phyloP scores from a whole-genome alignment of 208 protist species.

The Strigomonas culicis region DNA sequence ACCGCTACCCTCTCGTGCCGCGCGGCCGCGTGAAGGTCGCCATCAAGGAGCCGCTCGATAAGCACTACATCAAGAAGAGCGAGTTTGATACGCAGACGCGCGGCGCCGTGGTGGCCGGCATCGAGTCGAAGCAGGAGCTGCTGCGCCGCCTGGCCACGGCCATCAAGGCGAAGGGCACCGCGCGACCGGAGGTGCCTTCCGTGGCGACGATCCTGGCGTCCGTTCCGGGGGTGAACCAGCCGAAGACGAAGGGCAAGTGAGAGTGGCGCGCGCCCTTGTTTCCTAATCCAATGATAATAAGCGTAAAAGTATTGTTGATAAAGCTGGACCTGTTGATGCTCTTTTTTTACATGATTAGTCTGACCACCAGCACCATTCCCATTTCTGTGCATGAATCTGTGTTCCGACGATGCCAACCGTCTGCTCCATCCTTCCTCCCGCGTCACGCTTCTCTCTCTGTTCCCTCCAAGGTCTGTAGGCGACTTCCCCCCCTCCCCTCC shows the following conservation, averaged over 20 bases:
- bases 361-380: not conserved
- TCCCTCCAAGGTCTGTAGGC: not conserved
- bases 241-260: conserved; percentile 24
- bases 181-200: conserved; percentile 29
- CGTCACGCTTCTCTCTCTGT: not conserved
- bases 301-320: not conserved
- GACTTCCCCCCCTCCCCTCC: not conserved
- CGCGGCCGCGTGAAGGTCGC: conserved; percentile 71
- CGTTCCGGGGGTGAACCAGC: conserved; percentile 28
- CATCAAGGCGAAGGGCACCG: conserved; percentile 53
- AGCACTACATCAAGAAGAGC: conserved; percentile 86
- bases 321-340: not conserved
- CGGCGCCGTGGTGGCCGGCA: conserved; percentile 40
- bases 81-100: conserved; percentile 85
- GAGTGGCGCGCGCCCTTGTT: no score
- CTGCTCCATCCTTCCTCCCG: not conserved
- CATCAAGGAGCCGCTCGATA: conserved; percentile 64
- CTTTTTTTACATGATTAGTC: not conserved
- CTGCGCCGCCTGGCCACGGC: conserved; percentile 59
- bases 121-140: conserved; percentile 72
- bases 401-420: no score
- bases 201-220: conserved; percentile 37
- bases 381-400: not conserved
- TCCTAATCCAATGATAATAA: not conserved
- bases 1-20: conserved; percentile 58